These are phyloP conservation scores for Neonectria hederae DNA, from an alignment of 2,329 filamentous ascomycete species.

Conservation along the genomic window DNA sequence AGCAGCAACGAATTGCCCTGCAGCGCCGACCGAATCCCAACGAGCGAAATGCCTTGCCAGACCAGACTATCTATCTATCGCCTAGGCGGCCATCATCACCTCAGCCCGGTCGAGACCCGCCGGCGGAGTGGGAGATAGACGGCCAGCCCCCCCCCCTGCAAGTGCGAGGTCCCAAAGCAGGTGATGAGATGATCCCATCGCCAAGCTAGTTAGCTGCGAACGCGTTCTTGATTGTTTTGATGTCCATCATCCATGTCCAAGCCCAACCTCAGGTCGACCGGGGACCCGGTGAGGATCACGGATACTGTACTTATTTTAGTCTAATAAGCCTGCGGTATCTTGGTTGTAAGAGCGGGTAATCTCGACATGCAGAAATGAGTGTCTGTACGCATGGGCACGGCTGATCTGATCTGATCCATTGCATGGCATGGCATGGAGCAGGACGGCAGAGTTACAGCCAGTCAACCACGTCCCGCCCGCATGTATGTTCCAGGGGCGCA, in stretches of 20 bases:
- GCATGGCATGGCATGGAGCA: constrained; percentile 20
- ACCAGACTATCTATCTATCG: neutral
- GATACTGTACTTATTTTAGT: neutral
- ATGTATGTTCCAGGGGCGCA: constrained; percentile 6
- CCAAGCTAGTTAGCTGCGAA: constrained; percentile 23
- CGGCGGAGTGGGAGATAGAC: neutral
- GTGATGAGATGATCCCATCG: constrained; percentile 26
- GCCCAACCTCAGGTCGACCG: constrained; percentile 13
- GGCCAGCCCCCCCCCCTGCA: constrained; percentile 24
- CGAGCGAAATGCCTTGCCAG: neutral
- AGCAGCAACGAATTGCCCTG: constrained; percentile 23
- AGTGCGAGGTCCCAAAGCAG: constrained; percentile 5
- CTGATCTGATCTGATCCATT: neutral
- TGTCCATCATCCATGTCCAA: neutral
- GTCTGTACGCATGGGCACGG: neutral
- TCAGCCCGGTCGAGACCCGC: constrained; percentile 10
- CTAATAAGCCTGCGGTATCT: neutral
- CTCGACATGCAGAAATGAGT: constrained; percentile 15
- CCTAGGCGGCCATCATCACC: neutral
- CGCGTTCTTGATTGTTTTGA: constrained; percentile 5
- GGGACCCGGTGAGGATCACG: constrained; percentile 12
- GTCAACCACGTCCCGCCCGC: constrained; percentile 8
- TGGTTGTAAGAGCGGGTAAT: constrained; percentile 22
- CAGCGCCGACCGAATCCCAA: constrained; percentile 32
- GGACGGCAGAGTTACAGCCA: neutral